Evolutionary conservation across 768 basidiomycete species (phyloP).

Genomic region (Coprinellus aureogranulatus): DNA sequence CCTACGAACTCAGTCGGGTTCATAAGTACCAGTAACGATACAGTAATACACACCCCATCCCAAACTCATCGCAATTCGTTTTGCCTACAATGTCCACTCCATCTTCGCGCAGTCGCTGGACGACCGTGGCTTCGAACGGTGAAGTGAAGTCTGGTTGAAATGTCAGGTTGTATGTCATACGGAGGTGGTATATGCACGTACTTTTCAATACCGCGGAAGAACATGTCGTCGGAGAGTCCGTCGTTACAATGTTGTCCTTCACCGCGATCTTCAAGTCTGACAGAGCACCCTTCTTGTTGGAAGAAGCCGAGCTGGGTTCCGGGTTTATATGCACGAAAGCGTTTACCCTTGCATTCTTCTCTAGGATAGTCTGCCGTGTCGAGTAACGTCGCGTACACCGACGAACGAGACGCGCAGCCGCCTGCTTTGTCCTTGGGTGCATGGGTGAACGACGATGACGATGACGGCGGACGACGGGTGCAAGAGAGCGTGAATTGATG

Average conservation of each 20-base stretch:
- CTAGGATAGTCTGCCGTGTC: conserved; percentile 26
- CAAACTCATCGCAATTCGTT: conserved; percentile 96
- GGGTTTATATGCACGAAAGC: conserved; percentile 47
- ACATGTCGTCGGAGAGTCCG: conserved; percentile 63
- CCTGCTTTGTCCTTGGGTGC: not conserved
- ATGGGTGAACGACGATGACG: not conserved
- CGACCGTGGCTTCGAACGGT: conserved; percentile 86
- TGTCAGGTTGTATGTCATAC: not conserved
- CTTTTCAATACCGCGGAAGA: conserved; percentile 73
- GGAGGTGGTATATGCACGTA: conserved; percentile 19
- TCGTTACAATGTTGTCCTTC: conserved; percentile 86
- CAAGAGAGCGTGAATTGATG: not conserved
- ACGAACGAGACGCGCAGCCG: not conserved
- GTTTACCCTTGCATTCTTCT: conserved; percentile 46
- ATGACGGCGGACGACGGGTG: too few species aligned
- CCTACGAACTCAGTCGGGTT: conserved; percentile 3
- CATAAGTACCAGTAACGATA: not conserved
- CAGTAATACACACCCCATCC: conserved; percentile 76
- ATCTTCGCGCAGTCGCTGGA: conserved; percentile 51
- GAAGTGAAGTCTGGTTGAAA: conserved; percentile 58
- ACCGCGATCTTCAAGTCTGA: conserved; percentile 57
- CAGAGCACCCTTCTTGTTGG: conserved; percentile 25
- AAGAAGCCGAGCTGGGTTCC: not conserved
- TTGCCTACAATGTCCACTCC: conserved; percentile 83
- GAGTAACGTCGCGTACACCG: not conserved